Evolutionary conservation across 1,139 yeast species (phyloP), one percentile per base, ranked within the genome.

Genomic region (Debaryomyces robertsiae): DNA sequence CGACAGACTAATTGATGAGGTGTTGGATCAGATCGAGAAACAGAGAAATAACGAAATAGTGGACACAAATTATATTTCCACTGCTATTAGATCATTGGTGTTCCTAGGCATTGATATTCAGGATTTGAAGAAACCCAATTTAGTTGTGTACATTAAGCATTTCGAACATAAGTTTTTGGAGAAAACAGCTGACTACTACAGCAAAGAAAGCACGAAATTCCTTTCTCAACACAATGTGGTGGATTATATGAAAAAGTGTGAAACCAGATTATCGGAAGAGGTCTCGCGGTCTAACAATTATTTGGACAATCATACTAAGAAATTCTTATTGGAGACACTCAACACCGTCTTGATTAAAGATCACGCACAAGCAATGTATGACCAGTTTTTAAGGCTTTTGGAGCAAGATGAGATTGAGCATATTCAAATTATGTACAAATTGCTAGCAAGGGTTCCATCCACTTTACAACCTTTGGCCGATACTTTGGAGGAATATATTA

Each of bases 181-280:
- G 27, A 82, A 79, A 42, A 91, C 98, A 1, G 77, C 75, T 41
- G 79, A 75, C 30, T 93, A 85, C 61, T 93, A 91, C 63, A 67
- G 72, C 30, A 69, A 69, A 36, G 97, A 91, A 62, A 82, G 95
- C 37, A 68, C 72, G 16, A 73, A 73, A 38, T 90, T 82, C 58
- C 70, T 93, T 48, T 65, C 77, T 4, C 77, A 79, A 30, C 86
- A 89, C 60, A 85, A 90, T 52, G 95, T 91, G 38, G 93, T 91
- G 29, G 96, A 89, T 57, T 93, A 93, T 65, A 84, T 93, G 80
- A 81, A 79, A 50, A 88, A 85, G 61, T 95, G 96, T 38, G 91
- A 87, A 54, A 74, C 79, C 35, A 75, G 97, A 48, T 79, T 93
- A 36, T 78, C 79, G 29, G 96, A 90, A 60, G 98, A 93, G 64